Evolutionary conservation across 1,284 basidiomycete genomes (phyloP).

Genomic region (Irpex lacteus): DNA sequence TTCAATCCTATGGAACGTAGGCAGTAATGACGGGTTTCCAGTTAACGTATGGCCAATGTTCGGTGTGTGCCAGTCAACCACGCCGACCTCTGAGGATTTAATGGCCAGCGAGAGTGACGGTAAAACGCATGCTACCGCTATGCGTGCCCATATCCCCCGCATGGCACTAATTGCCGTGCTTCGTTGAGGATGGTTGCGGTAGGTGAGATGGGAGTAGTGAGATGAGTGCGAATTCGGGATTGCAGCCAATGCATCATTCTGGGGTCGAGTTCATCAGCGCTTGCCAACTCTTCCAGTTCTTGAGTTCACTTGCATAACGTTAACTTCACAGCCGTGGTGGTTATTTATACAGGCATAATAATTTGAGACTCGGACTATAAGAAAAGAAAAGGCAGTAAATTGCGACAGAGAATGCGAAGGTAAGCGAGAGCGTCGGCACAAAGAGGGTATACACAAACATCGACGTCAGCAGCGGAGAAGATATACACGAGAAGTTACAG

Average conservation of each 20-base stretch:
- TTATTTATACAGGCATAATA: background rate
- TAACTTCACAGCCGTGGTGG: no score
- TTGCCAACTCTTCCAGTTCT: no score
- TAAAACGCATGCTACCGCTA: background rate
- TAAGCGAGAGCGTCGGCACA: background rate
- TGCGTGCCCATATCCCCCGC: background rate
- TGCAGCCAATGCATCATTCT: no score
- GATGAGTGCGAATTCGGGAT: no score
- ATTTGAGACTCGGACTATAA: background rate
- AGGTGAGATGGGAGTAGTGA: background rate
- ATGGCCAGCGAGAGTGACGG: slow-evolving; percentile 9
- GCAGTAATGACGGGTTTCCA: slow-evolving; percentile 45
- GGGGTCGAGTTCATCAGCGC: no score
- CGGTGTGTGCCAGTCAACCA: slow-evolving; percentile 84
- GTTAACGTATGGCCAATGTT: slow-evolving; percentile 69
- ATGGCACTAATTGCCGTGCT: background rate
- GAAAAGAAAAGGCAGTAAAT: background rate
- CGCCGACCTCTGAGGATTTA: slow-evolving; percentile 73
- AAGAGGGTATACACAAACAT: background rate
- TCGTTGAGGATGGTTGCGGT: background rate
- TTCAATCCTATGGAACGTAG: slow-evolving; percentile 49
- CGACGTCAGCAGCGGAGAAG: background rate
- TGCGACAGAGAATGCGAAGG: no score
- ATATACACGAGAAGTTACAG: background rate
- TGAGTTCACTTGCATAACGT: no score